Evolutionary conservation across 108 stramenopile species (phyloP).

Genomic region (Thalassiosira profunda): DNA sequence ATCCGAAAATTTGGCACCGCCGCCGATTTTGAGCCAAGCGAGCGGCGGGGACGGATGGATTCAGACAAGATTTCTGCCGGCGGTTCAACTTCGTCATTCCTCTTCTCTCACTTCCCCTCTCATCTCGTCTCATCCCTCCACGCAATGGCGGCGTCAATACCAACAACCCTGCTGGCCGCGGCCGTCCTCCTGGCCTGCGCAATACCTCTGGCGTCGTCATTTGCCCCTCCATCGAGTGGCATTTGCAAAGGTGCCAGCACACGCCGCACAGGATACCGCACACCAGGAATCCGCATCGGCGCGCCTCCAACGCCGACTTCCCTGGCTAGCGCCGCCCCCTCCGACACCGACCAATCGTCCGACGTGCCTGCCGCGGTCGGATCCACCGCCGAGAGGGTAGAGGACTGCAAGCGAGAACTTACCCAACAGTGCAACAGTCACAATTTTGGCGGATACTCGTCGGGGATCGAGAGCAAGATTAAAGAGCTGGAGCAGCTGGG

Average conservation of each 20-base stretch:
- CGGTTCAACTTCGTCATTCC: background rate
- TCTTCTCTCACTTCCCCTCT: too few species aligned
- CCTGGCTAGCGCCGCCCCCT: background rate
- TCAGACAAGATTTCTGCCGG: background rate
- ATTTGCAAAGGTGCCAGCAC: background rate
- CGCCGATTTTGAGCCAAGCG: background rate
- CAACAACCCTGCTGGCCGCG: background rate
- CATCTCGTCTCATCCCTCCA: too few species aligned
- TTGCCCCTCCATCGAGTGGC: background rate
- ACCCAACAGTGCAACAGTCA: constrained; percentile 28
- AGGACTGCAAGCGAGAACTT: constrained; percentile 34
- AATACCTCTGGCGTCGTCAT: background rate
- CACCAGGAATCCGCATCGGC: too few species aligned
- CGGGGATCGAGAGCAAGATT: constrained; percentile 21
- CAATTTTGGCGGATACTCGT: constrained; percentile 9
- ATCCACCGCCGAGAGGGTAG: constrained; percentile 11
- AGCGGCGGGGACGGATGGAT: background rate
- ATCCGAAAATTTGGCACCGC: background rate
- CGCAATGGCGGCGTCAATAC: background rate
- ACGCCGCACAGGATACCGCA: background rate
- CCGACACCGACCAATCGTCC: background rate
- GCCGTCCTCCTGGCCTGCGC: background rate
- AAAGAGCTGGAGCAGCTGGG: constrained; percentile 33
- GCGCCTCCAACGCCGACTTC: background rate
- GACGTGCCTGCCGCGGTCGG: background rate